A percentile compares a stretch with the other conserved stretches of the same genome.
Conservation (phyloP, 495 filamentous ascomycete genomes). For the Aspergillus diversus region DNA sequence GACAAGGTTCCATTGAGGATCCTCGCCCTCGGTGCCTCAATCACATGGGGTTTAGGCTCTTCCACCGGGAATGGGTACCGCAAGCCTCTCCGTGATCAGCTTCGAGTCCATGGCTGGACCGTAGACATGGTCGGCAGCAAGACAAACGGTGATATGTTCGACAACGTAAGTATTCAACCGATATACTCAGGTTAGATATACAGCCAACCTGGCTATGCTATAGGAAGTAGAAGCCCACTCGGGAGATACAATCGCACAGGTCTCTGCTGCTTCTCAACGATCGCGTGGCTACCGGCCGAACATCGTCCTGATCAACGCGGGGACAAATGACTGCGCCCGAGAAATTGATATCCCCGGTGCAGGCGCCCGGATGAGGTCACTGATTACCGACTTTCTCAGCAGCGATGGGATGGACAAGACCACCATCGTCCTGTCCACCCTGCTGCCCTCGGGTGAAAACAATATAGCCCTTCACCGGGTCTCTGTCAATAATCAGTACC, state of each 20-base stretch:
- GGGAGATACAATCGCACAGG: neutral
- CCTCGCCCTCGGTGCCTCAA: neutral
- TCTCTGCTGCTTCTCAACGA: neutral
- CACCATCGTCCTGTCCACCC: neutral
- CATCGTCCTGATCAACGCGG: neutral
- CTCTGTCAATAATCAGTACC: neutral
- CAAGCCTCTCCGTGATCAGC: neutral
- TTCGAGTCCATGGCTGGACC: neutral
- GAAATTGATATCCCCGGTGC: neutral
- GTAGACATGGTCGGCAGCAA: neutral
- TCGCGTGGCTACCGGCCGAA: neutral
- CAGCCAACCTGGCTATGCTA: too few species aligned
- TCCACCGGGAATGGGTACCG: neutral
- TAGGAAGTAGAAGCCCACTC: neutral
- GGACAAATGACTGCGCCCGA: neutral
- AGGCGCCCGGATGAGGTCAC: neutral
- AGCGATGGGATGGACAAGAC: neutral
- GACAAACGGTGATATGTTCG: neutral
- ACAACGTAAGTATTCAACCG: neutral
- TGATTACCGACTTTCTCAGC: neutral
- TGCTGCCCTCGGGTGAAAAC: neutral
- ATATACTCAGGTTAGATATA: neutral
- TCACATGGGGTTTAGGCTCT: neutral
- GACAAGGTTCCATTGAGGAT: conserved; percentile 2
- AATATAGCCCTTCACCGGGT: neutral